Evolutionary conservation across 2,329 filamentous ascomycete species (phyloP).

Genomic region (Pestalotiopsis sp.): DNA sequence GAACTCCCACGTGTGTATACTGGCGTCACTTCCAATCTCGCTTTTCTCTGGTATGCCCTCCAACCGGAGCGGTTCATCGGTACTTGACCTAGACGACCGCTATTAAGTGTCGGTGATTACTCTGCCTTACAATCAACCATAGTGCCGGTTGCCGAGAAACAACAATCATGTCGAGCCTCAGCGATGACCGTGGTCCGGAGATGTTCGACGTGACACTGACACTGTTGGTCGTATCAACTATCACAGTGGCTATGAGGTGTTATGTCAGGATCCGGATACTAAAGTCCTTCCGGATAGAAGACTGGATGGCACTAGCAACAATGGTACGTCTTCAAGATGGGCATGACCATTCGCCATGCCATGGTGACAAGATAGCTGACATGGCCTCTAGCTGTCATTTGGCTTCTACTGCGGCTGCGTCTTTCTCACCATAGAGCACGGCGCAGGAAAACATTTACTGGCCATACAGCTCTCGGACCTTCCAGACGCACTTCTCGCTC

Average conservation of each 20-base stretch:
- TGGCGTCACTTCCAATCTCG: constrained; percentile 3
- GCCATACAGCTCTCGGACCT: constrained; percentile 22
- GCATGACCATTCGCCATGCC: too few species aligned
- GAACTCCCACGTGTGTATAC: neutral
- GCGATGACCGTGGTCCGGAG: constrained; percentile 26
- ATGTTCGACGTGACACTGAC: constrained; percentile 19
- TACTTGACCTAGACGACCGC: neutral
- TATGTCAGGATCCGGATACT: constrained; percentile 27
- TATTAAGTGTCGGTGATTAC: neutral
- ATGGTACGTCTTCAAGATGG: constrained; percentile 19
- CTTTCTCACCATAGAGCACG: constrained; percentile 23
- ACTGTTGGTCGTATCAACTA: constrained; percentile 9
- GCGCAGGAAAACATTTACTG: constrained; percentile 23
- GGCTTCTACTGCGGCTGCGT: constrained; percentile 21
- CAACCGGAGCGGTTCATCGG: constrained; percentile 2
- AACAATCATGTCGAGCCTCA: neutral
- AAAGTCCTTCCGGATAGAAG: constrained; percentile 27
- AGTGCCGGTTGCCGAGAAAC: neutral
- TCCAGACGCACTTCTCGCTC: constrained; percentile 25
- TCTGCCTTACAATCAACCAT: neutral
- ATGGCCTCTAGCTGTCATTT: constrained; percentile 20
- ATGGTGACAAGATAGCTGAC: neutral
- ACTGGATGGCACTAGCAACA: constrained; percentile 26
- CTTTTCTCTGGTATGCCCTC: constrained; percentile 2
- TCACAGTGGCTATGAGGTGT: constrained; percentile 28